Evolutionary conservation across 495 filamentous ascomycete genomes (phyloP), one percentile per base, ranked within the genome.

Genomic region (Tetracladium setigerum): DNA sequence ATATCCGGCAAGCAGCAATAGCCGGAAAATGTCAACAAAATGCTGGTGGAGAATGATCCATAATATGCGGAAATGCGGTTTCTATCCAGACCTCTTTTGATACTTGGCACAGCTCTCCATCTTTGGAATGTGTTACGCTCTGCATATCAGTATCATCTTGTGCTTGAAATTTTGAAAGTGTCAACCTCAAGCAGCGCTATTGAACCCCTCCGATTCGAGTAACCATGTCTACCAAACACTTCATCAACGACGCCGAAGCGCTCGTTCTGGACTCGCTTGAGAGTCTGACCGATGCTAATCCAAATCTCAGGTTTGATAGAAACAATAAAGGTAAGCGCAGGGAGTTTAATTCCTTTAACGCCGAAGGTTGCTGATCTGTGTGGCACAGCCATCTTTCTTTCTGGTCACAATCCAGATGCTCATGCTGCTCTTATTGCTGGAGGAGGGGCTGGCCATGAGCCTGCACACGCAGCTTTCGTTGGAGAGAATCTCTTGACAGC

Each of bases 401-500:
- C 42, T 15, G 19, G 11, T 27, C 42, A 33, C 27, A 30, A 44
- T 44, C n/a, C 30, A 16, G 30, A 24, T 15, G 37, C 31, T 32
- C 34, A 36, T 16, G 83, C 86, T 46, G 78, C 80, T 31, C 68
- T 89, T 55, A 65, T 89, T 42, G 83, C 81, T 14, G 84, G 84
- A 46, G 84, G 84, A 38, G 84, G 84, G 17, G 78, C 78, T 4
- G 84, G 84, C 44, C 84, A 89, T 53, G 84, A 88, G 53, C 84
- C 84, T 40, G 76, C 78, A n/a, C 31, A 36, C 22, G 46, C 27
- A n/a, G 46, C 54, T 17, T 63, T 61, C 33, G 62, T 65, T 9
- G 62, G 62, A 2, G 53, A 52, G 2, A 83, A 82, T 36, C 64
- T 86, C 16, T 72, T 87, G 22, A 77, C 78, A 45, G 83, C 76